Evolutionary conservation across 306 rosid species (phyloP).

Genomic region (Lathyrus tuberosus): DNA sequence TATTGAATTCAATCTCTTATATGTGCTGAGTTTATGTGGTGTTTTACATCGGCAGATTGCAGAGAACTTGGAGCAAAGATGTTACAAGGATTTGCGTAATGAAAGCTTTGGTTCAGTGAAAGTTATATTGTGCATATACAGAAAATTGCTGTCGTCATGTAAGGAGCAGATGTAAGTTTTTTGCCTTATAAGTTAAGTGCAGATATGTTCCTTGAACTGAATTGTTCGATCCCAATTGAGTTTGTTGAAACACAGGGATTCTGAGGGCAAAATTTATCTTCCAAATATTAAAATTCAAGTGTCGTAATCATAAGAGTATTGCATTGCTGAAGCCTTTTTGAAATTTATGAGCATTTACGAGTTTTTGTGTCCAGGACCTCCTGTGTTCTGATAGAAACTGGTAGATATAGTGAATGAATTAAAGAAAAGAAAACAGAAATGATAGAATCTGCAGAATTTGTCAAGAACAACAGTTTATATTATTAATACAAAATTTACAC

Average conservation of each 20-base stretch:
- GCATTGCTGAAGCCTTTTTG: conserved; percentile 19
- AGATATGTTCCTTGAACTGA: conserved; percentile 23
- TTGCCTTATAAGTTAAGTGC: conserved; percentile 22
- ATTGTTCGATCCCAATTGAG: conserved; percentile 30
- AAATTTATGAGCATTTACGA: conserved; percentile 33
- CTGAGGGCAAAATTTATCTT: conserved; percentile 24
- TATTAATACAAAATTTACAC: no score
- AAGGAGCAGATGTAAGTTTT: conserved; percentile 85
- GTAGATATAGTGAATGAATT: no score
- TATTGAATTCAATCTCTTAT: conserved; percentile 35
- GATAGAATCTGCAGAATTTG: no score
- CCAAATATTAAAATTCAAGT: conserved; percentile 18
- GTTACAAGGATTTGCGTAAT: conserved; percentile 86
- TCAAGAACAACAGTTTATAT: no score
- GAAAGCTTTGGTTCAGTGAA: conserved; percentile 74
- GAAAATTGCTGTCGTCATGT: conserved; percentile 73
- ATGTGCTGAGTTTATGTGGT: conserved; percentile 32
- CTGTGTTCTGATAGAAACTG: neutral
- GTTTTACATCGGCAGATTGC: conserved; percentile 66
- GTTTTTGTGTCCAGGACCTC: conserved; percentile 1
- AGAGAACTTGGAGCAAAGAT: conserved; percentile 74
- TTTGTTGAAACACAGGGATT: conserved; percentile 28
- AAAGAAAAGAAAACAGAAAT: no score
- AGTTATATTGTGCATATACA: conserved; percentile 68
- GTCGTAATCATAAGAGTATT: conserved; percentile 26